A percentile compares a stretch with the other conserved stretches of the same genome.
Evolutionary conservation across 73 alveolate species (phyloP).

Genomic region (Paramecium primaurelia): DNA sequence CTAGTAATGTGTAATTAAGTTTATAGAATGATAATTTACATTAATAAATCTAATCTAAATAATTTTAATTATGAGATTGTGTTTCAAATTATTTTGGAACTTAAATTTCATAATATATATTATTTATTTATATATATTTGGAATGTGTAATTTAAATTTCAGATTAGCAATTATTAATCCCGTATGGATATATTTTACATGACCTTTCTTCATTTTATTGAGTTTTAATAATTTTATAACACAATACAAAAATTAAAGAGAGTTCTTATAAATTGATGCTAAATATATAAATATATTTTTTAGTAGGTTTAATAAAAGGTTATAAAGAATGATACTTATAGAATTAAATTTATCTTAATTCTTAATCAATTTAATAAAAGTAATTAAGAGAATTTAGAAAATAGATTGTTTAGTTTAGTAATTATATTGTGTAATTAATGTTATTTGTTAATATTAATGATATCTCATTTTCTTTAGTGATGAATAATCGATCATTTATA

Average conservation of each 20-base stretch:
- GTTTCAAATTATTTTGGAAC: not conserved
- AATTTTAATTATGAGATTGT: not conserved
- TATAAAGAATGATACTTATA: not conserved
- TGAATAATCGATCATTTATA: not conserved
- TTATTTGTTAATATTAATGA: not conserved
- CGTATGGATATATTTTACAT: not conserved
- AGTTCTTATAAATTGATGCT: not conserved
- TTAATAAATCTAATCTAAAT: not conserved
- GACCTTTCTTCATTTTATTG: not conserved
- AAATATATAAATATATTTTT: not conserved
- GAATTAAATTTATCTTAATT: not conserved
- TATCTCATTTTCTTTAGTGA: not conserved
- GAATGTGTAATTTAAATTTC: not conserved
- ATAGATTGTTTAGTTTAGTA: not conserved
- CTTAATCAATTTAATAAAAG: not conserved
- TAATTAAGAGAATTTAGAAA: not conserved
- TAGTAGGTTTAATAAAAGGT: not conserved
- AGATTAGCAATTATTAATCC: not conserved
- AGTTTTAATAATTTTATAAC: not conserved
- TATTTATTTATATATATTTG: not conserved
- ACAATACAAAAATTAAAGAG: not conserved
- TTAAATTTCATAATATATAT: not conserved
- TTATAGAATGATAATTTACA: not conserved
- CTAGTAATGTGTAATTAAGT: not conserved
- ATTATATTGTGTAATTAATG: not conserved